These are phyloP conservation scores for Cyberlindnera subsufficiens DNA, from an alignment of 805 yeast genomes.

Conservation along the genomic window DNA sequence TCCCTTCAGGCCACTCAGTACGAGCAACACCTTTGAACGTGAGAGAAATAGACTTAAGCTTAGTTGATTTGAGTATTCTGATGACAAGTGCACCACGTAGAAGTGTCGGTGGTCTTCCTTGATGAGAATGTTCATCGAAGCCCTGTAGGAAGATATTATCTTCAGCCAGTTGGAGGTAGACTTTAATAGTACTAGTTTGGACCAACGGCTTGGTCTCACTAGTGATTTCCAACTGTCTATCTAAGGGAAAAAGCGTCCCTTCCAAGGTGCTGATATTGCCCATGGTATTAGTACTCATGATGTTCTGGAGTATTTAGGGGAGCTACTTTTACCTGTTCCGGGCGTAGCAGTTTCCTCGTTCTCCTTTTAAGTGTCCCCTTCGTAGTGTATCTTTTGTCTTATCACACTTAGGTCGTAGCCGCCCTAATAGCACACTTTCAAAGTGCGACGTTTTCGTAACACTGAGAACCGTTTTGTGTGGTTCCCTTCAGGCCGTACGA, in stretches of 20 bases:
- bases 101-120: conserved; percentile 67
- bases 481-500: no score
- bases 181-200: conserved; percentile 57
- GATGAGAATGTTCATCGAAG: conserved; percentile 58
- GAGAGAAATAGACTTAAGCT: conserved; percentile 57
- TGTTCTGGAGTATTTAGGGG: no score
- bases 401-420: no score
- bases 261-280: no score
- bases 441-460: no score
- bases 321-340: no score
- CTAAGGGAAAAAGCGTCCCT: conserved; percentile 42
- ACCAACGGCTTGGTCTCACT: conserved; percentile 42
- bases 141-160: conserved; percentile 79
- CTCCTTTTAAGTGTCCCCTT: no score
- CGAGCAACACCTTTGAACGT: conserved; percentile 61
- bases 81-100: conserved; percentile 75
- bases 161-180: conserved; percentile 76
- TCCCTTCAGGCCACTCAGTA: conserved; percentile 98
- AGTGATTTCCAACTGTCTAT: conserved; percentile 43
- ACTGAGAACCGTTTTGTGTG: no score
- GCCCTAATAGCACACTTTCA: no score
- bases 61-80: conserved; percentile 64
- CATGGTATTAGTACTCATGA: no score
- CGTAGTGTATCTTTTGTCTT: no score
- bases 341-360: no score